These are phyloP conservation scores for Dipodascus geniculatus DNA, from an alignment of 805 yeast genomes.

Conservation along the genomic window DNA sequence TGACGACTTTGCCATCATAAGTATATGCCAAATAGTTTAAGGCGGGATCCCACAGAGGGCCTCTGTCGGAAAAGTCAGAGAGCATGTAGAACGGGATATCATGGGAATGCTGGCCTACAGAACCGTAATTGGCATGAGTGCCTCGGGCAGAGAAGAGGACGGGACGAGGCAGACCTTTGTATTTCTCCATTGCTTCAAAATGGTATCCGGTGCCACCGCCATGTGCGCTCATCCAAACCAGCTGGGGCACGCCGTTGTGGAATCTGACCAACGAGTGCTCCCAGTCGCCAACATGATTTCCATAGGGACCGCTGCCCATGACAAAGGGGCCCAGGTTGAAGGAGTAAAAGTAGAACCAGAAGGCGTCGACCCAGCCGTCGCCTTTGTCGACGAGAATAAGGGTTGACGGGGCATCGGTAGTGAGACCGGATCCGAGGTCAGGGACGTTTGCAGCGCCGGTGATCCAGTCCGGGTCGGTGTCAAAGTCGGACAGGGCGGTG, in stretches of 20 bases:
- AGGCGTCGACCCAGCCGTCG: slow-evolving; percentile 89
- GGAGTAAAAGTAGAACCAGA: slow-evolving; percentile 91
- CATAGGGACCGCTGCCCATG: slow-evolving; percentile 96
- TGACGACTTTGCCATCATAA: slow-evolving; percentile 45
- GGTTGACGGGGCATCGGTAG: slow-evolving; percentile 67
- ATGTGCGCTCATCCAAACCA: slow-evolving; percentile 96
- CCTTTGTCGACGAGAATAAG: slow-evolving; percentile 84
- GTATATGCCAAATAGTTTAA: slow-evolving; percentile 73
- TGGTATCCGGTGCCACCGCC: slow-evolving; percentile 92
- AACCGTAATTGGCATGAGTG: slow-evolving; percentile 92
- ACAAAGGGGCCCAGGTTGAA: slow-evolving; percentile 94
- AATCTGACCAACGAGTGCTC: slow-evolving; percentile 87
- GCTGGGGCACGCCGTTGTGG: slow-evolving; percentile 64
- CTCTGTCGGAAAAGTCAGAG: slow-evolving; percentile 89
- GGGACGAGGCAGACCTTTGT: slow-evolving; percentile 41
- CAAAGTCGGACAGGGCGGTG: slow-evolving; percentile 62
- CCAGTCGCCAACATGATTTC: slow-evolving; percentile 97
- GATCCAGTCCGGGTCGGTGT: slow-evolving; percentile 68
- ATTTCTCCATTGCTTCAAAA: slow-evolving; percentile 62
- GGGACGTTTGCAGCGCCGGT: slow-evolving; percentile 65
- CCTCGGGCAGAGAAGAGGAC: slow-evolving; percentile 86
- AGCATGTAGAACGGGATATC: slow-evolving; percentile 87
- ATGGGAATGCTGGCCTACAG: slow-evolving; percentile 94
- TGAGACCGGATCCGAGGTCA: slow-evolving; percentile 55
- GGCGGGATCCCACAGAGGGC: slow-evolving; percentile 91